Percentiles rank a stretch among this genome's conserved stretches.
Evolutionary conservation across 163 green algal genomes (phyloP).

Genomic region (Trebouxiophyceae sp.): DNA sequence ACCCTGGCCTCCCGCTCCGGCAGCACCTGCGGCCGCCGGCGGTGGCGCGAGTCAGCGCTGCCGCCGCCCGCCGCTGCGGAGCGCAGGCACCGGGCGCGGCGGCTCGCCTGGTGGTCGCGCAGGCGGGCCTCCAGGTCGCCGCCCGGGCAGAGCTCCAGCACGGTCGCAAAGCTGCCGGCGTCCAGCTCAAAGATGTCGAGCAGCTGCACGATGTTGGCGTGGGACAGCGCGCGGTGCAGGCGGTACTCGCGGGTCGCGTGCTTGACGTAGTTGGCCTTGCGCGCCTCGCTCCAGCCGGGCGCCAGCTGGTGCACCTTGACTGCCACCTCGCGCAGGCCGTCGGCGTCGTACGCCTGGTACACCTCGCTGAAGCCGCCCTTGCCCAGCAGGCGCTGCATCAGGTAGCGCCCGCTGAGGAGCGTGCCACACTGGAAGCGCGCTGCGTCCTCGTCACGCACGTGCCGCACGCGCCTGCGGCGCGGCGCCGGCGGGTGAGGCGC

Average conservation of each 20-base stretch:
- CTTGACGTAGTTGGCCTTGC: constrained; percentile 86
- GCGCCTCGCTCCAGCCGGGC: constrained; percentile 57
- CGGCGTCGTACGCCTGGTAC: constrained; percentile 71
- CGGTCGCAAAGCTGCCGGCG: constrained; percentile 82
- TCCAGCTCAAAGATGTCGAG: constrained; percentile 94
- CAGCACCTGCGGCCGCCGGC: constrained; percentile 55
- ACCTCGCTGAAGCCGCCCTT: constrained; percentile 95
- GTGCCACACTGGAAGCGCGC: constrained; percentile 43
- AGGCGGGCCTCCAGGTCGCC: constrained; percentile 82
- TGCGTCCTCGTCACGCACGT: constrained; percentile 61
- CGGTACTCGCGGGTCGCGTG: constrained; percentile 87
- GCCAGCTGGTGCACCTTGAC: constrained; percentile 88
- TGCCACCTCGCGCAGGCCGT: constrained; percentile 54
- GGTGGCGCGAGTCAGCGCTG: too few relatives aligned
- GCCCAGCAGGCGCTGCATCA: constrained; percentile 81
- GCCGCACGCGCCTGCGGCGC: constrained; percentile 52
- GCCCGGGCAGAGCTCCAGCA: constrained; percentile 86
- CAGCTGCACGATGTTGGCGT: constrained; percentile 74
- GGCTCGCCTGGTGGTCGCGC: constrained; percentile 50
- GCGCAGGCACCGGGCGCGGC: too few relatives aligned
- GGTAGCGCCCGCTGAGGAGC: constrained; percentile 67
- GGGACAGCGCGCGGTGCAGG: constrained; percentile 67
- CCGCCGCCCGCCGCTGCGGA: too few relatives aligned
- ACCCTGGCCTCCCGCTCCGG: constrained; percentile 79
- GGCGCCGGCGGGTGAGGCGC: background rate